Conservation (phyloP, 805 yeast genomes). For the Candida hispaniensis region DNA sequence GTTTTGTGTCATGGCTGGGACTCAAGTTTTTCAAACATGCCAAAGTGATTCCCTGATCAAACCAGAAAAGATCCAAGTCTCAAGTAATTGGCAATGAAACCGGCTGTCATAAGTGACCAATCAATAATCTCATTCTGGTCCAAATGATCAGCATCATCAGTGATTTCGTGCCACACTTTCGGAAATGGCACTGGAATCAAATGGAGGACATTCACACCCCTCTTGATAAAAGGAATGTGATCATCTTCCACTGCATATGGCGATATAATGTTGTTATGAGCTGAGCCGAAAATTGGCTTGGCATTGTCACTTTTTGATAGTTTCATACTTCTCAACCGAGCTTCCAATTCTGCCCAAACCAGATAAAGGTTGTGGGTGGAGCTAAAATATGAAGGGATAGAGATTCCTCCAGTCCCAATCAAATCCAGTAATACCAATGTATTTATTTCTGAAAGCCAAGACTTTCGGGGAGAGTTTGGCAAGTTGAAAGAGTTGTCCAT, state of each 20-base stretch:
- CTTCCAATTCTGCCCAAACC: constrained; percentile 32
- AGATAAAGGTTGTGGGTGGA: constrained; percentile 33
- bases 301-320: constrained; percentile 1
- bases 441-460: constrained; percentile 31
- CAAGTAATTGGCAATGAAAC: constrained; percentile 31
- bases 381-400: constrained; percentile 36
- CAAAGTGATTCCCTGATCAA: constrained; percentile 36
- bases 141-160: constrained; percentile 37
- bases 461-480: constrained; percentile 17
- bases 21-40: constrained; percentile 73
- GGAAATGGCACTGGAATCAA: constrained; percentile 47
- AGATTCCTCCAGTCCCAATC: constrained; percentile 34
- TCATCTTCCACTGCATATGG: constrained; percentile 47
- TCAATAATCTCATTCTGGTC: constrained; percentile 33
- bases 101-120: constrained; percentile 37
- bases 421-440: constrained; percentile 42
- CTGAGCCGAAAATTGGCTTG: constrained; percentile 20
- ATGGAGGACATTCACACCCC: constrained; percentile 42
- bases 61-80: constrained; percentile 8
- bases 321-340: constrained; percentile 18
- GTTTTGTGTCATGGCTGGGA: constrained; percentile 65
- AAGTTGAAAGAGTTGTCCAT: constrained; percentile 28
- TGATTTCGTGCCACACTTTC: constrained; percentile 39
- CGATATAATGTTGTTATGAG: no score
- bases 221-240: constrained; percentile 40